Percentiles rank a stretch among this genome's conserved stretches.
Conservation (phyloP, 169 alveolate genomes). For the Amoebophrya sp. region DNA sequence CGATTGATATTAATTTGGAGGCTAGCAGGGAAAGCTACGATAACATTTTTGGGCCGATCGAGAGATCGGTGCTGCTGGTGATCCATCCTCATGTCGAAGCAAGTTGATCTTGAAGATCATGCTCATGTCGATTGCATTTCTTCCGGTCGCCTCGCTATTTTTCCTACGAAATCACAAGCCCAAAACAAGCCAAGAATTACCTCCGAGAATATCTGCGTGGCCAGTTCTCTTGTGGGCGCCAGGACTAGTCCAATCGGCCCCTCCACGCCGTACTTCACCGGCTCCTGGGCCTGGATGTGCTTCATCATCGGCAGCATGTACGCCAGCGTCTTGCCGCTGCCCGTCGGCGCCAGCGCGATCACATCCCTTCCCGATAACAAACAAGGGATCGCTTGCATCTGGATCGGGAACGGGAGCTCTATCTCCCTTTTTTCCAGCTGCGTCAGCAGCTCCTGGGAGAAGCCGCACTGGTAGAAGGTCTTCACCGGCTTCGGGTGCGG, state of each 20-base stretch:
- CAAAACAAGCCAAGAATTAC: neutral
- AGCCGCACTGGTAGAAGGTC: constrained; percentile 93
- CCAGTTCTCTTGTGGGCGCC: constrained; percentile 86
- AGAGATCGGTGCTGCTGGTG: too few species aligned
- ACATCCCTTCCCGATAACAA: constrained; percentile 87
- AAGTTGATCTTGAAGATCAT: too few species aligned
- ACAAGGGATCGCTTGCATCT: constrained; percentile 86
- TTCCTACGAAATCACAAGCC: neutral
- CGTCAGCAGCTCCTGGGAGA: constrained; percentile 74
- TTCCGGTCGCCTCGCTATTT: too few species aligned
- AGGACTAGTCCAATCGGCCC: constrained; percentile 65
- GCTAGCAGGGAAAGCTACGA: too few species aligned
- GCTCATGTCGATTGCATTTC: too few species aligned
- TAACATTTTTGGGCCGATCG: too few species aligned
- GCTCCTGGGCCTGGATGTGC: constrained; percentile 75
- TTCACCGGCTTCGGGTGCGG: constrained; percentile 85
- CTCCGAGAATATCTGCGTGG: constrained; percentile 70
- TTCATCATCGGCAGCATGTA: constrained; percentile 90
- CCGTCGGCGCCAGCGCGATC: constrained; percentile 98
- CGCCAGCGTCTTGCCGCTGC: constrained; percentile 96
- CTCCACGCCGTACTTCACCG: constrained; percentile 40
- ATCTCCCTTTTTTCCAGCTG: constrained; percentile 69
- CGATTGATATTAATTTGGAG: too few species aligned
- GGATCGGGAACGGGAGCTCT: constrained; percentile 88
- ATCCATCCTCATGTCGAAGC: too few species aligned